Evolutionary conservation across 2,329 filamentous ascomycete genomes (phyloP).

Genomic region (Xylaria sp.): DNA sequence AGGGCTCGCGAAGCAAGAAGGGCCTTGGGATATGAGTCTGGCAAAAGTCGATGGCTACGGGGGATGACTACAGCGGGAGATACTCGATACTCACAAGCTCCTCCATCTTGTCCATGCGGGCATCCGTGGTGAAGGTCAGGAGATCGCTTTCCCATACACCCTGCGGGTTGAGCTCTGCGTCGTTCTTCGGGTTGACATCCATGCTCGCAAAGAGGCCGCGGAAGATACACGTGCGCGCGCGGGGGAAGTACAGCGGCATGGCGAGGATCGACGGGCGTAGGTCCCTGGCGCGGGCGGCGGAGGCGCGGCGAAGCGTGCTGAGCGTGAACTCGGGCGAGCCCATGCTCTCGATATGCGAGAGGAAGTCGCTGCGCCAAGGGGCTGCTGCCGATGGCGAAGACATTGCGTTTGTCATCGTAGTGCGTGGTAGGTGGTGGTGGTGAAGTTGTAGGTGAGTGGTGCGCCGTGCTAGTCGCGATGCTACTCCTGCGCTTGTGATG

Average conservation of each 20-base stretch:
- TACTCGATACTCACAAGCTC: conserved; percentile 63
- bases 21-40: not conserved
- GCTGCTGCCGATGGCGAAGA: conserved; percentile 50
- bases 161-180: conserved; percentile 74
- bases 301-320: conserved; percentile 58
- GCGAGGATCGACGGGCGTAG: conserved; percentile 39
- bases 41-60: no score
- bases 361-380: conserved; percentile 64
- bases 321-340: conserved; percentile 61
- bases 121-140: conserved; percentile 86
- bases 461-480: conserved; percentile 38
- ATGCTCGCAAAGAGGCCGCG: conserved; percentile 84
- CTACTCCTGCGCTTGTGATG: not conserved
- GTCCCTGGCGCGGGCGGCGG: conserved; percentile 10
- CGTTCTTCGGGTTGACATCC: conserved; percentile 76
- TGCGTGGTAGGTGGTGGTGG: no score
- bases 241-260: conserved; percentile 56
- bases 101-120: conserved; percentile 82
- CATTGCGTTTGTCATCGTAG: conserved; percentile 32
- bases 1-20: not conserved
- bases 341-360: conserved; percentile 61
- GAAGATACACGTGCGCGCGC: conserved; percentile 83
- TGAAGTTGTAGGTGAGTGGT: conserved; percentile 32
- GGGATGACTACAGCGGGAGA: not conserved
- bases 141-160: conserved; percentile 78